phyloP scores from a whole-genome alignment of 2,329 filamentous ascomycete species.

The Onygena corvina region DNA sequence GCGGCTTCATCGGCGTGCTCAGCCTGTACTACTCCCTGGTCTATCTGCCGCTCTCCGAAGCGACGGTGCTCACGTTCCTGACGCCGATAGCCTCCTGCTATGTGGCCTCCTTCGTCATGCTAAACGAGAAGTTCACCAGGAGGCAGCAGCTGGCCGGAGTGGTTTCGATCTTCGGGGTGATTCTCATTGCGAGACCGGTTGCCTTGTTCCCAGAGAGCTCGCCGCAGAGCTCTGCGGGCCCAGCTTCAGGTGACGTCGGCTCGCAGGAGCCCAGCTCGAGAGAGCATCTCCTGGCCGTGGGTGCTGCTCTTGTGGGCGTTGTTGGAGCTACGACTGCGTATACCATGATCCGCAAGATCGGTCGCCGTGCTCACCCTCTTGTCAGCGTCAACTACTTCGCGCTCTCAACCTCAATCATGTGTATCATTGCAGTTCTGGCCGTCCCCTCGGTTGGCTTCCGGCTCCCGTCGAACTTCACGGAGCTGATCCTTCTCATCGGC shows the following conservation, averaged over 20 bases:
- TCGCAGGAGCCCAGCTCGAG: slow-evolving; percentile 38
- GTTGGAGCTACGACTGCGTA: slow-evolving; percentile 62
- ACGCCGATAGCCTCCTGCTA: slow-evolving; percentile 68
- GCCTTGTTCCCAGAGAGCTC: slow-evolving; percentile 38
- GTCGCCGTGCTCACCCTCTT: slow-evolving; percentile 66
- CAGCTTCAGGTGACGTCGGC: slow-evolving; percentile 16
- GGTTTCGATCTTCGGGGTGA: slow-evolving; percentile 64
- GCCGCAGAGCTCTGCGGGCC: background rate
- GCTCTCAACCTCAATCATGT: slow-evolving; percentile 56
- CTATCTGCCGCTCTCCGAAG: slow-evolving; percentile 75
- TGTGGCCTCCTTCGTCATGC: slow-evolving; percentile 59
- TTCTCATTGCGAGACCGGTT: slow-evolving; percentile 66
- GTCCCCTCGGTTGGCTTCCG: slow-evolving; percentile 47
- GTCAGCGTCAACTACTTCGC: slow-evolving; percentile 79
- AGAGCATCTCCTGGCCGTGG: slow-evolving; percentile 58
- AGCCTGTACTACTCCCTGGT: slow-evolving; percentile 63
- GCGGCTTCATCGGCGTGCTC: slow-evolving; percentile 67
- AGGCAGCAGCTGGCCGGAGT: slow-evolving; percentile 65
- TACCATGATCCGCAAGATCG: slow-evolving; percentile 68
- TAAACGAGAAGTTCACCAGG: slow-evolving; percentile 63
- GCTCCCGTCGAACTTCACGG: slow-evolving; percentile 40
- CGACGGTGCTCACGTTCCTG: slow-evolving; percentile 80
- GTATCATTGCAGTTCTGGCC: slow-evolving; percentile 45
- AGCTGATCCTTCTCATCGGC: slow-evolving; percentile 57
- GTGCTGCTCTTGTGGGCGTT: slow-evolving; percentile 63